Evolutionary conservation across 768 basidiomycete genomes (phyloP), one percentile per base, ranked within the genome.

Genomic region (Mrakia gelida): DNA sequence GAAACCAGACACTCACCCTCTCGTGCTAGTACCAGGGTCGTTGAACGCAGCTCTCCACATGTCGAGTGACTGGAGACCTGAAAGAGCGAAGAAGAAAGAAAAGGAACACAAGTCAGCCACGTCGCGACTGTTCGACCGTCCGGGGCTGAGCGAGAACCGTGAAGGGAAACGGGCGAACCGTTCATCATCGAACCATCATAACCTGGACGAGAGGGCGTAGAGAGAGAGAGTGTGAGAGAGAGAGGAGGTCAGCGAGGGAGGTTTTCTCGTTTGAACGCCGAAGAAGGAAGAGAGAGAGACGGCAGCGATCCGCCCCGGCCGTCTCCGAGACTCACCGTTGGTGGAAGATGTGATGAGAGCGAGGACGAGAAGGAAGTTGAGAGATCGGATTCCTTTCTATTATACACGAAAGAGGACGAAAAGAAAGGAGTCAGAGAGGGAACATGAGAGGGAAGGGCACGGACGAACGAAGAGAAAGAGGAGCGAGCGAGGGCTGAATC

Each of bases 11-110:
- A 32, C 30, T 49, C 26, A 49, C 21, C 71, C 54, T 72, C 71
- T n/a, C 3, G 71, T 72, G 4, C 21, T 3, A 5, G 88, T 87
- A n/a, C 86, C 84, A 21, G 92, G 92, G 73, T 85, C n/a, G 76
- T 86, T 79, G 84, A 93, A 92, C 81, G 89, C 90, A 11, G 79
- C 67, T 68, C 86, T 83, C 92, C 92, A 93, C 80, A 90, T 88
- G n/a, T 81, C 75, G 78, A 92, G 86, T 68, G 88, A 88, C 84
- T 93, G 92, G 61, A 93, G 86, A 83, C 90, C 90, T 84, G 92
- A 63, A 54, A 67, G 21, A 45, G 45, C 38, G 45, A 32, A 26
- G 63, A 43, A 9, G n/a, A 45, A n/a, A 13, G 45, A 61, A 18
- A 56, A 28, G 45, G 45, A 45, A n/a, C n/a, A 45, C 7, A 13